These are phyloP conservation scores for Penicillium verrucosum DNA, from an alignment of 2,329 filamentous ascomycete genomes.

Conservation along the genomic window DNA sequence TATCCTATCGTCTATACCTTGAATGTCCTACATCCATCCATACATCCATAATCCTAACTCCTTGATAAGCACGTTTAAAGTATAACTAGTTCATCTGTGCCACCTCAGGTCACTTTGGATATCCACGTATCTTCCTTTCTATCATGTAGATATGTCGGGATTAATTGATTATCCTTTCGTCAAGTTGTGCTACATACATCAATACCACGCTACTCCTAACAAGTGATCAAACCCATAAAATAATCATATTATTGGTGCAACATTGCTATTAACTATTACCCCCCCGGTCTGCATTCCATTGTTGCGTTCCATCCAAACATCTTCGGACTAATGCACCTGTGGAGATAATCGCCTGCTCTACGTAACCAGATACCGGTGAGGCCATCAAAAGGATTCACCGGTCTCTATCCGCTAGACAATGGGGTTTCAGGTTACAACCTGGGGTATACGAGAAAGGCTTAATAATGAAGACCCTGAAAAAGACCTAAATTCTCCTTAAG, in stretches of 20 bases:
- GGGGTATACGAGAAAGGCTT: background rate
- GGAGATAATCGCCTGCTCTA: background rate
- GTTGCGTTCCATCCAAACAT: background rate
- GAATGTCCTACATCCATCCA: background rate
- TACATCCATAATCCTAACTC: background rate
- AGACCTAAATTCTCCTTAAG: background rate
- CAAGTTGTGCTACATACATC: background rate
- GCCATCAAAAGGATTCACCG: background rate
- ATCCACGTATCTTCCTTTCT: background rate
- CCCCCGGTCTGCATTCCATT: background rate
- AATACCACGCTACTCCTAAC: background rate
- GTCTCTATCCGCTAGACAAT: background rate
- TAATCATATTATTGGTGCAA: background rate
- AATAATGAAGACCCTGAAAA: background rate
- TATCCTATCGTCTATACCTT: background rate
- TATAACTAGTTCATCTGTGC: background rate
- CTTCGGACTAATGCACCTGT: background rate
- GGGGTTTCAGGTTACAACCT: background rate
- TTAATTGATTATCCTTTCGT: background rate
- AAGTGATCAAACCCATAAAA: background rate
- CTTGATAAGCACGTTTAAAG: background rate
- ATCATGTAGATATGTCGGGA: background rate
- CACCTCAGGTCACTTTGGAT: background rate
- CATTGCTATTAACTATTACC: background rate
- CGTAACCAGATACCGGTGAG: background rate